Evolutionary conservation across 441 rosid species (phyloP), one percentile per base, ranked within the genome.

Genomic region (Capsella rubella): DNA sequence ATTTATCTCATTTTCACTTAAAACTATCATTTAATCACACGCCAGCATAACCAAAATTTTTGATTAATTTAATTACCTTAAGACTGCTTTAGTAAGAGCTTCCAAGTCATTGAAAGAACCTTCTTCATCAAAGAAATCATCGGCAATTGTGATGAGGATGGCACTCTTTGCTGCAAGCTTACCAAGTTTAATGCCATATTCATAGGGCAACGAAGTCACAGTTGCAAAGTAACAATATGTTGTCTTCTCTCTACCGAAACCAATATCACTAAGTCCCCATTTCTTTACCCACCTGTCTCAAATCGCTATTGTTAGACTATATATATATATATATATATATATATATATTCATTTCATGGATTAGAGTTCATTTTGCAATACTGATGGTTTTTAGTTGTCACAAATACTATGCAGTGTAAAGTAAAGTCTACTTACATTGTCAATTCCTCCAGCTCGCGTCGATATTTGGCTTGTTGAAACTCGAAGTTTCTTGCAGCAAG

Each of bases 231-330:
- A 90, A 47, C 87, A 79, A 51, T 90, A 87, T 2, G 66, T 61
- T 4, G 91, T 83, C 76, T 82, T 89, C 71, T 90, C 96, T 59
- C 94, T 71, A 7, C 88, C 89, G 66, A 90, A 90, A 62, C 94
- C 89, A 75, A 89, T 84, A 3, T 87, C 78, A n/a, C 29, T 32
- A 9, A 90, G 87, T 18, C 89, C 89, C 69, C 71, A 79, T 15
- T 37, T 74, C 64, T 51, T 79, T 4, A 84, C 81, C 93, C 93
- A 90, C 76, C 93, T 90, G 66, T 61, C 4, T 25, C 63, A 76
- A 29, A 57, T 13, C 28, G 7, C 29, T 57, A 28, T 46, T 63
- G 58, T 8, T 65, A 52, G 49, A 37, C n/a, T 27, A 42, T 60
- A 25, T 14, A 16, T 14, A 42, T 42, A 14, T 11, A n/a, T n/a